Evolutionary conservation across 2,329 filamentous ascomycete genomes (phyloP).

Genomic region (Sporothrix protearum): DNA sequence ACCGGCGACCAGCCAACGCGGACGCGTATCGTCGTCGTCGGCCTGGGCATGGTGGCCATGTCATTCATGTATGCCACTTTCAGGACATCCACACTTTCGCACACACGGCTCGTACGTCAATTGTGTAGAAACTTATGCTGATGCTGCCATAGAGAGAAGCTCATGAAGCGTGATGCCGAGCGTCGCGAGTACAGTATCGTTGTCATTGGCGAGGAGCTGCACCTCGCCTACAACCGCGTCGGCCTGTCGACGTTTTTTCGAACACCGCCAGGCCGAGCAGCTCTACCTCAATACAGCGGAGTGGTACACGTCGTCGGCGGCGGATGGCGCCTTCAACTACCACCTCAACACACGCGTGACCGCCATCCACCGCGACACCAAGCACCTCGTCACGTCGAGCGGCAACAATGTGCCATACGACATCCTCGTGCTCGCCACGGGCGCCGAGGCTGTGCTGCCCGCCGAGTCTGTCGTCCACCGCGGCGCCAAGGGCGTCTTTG

Average conservation of each 20-base stretch:
- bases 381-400: conserved; percentile 63
- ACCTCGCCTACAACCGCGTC: conserved; percentile 88
- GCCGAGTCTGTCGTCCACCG: conserved; percentile 64
- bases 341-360: conserved; percentile 70
- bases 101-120: too few relatives aligned
- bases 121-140: too few relatives aligned
- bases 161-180: conserved; percentile 78
- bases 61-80: conserved; percentile 92
- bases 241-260: conserved; percentile 86
- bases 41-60: conserved; percentile 87
- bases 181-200: conserved; percentile 74
- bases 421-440: conserved; percentile 77
- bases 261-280: conserved; percentile 78
- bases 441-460: conserved; percentile 76
- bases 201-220: conserved; percentile 82
- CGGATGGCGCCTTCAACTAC: conserved; percentile 66
- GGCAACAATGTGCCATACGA: conserved; percentile 71
- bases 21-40: conserved; percentile 63
- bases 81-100: too few relatives aligned
- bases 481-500: conserved; percentile 79
- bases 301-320: conserved; percentile 67
- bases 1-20: too few relatives aligned
- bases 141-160: conserved; percentile 74
- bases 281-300: conserved; percentile 81
- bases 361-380: conserved; percentile 60